A percentile compares a stretch with the other conserved stretches of the same genome.
These are phyloP conservation scores for Globisporangium nagaii DNA, from an alignment of 352 stramenopile species.

Conservation along the genomic window DNA sequence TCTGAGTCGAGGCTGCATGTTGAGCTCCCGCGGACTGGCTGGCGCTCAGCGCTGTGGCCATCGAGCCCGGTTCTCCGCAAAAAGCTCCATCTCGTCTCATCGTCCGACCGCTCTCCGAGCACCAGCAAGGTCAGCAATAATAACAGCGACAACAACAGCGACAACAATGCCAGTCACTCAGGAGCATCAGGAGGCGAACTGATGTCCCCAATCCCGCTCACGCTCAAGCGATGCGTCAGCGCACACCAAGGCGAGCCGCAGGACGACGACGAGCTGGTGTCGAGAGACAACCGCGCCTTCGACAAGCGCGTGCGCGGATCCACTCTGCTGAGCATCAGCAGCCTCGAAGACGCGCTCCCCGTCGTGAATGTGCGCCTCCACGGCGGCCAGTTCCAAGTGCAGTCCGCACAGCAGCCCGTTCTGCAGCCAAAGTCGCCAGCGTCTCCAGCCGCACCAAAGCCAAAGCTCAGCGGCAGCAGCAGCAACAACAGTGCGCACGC, in stretches of 20 bases:
- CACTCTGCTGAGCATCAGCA: conserved; percentile 1
- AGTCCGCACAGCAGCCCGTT: neutral
- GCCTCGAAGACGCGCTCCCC: neutral
- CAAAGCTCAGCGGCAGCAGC: neutral
- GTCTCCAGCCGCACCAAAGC: neutral
- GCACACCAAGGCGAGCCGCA: conserved; percentile 1
- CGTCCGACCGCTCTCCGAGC: neutral
- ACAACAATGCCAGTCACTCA: neutral
- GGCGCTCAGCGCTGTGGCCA: conserved; percentile 31
- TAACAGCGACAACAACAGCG: conserved; percentile 16
- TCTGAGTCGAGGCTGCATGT: conserved; percentile 14
- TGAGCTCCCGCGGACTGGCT: conserved; percentile 18
- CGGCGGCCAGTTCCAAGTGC: conserved; percentile 7
- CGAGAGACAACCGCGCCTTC: neutral
- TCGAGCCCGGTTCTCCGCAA: conserved; percentile 24
- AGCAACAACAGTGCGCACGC: neutral
- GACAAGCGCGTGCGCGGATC: neutral
- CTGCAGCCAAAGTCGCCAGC: neutral
- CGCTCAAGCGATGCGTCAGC: conserved; percentile 3
- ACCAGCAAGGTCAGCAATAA: conserved; percentile 18
- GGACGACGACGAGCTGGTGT: neutral
- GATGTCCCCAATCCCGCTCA: conserved; percentile 2
- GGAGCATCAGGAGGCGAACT: conserved; percentile 1
- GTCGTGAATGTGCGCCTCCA: conserved; percentile 7
- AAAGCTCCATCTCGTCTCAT: conserved; percentile 22